Base-by-base conservation (phyloP, 805 yeast species). In the Zygosaccharomyces siamensis region DNA sequence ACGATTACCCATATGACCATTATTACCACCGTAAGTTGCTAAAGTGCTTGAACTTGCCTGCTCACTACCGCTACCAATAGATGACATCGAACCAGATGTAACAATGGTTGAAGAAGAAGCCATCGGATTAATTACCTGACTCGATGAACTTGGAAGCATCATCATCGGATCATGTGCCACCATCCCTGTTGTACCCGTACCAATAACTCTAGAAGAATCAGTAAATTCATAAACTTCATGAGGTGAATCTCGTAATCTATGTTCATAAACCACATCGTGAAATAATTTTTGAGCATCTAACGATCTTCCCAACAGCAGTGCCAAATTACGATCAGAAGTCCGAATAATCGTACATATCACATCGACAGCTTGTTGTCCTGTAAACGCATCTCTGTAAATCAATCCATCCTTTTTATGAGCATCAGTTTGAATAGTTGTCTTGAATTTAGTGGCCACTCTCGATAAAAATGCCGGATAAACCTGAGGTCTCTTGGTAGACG, bases 221-320 rank as follows among this genome's bases (percentile, higher is more conserved):
- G 79, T 79, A 59, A 92, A 87, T 57, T 87, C 95, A 66, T 92
- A 93, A 21, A 92, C 86, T 66, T 93, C 99, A 61, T 77, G 80
- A 18, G 76, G 77, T 0, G 96, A 86, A 68, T 93, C 99, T 55
- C 99, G 76, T 46, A 93, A 73, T 43, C 97, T 75, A 64, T 90
- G 98, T 59, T 89, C 95, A 68, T 92, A 92, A 0, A 97, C 86
- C 23, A 90, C 97, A 69, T 93, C 99, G 62, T 89, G 96, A 68
- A 93, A 89, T 48, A 89, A 80, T 64, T 87, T 87, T 60, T 93
- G 98, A 0, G 97, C 95, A 69, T 93, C 98, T 47, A 93, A 72
- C 0, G 97, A 83, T 54, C 99, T 76, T 26, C 98, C 99, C 43
- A 93, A 70, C 30, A 93, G 71, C 41, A 93, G 71, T 0, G 98